Percentiles rank a stretch among this genome's conserved stretches.
These are phyloP conservation scores for Vanrija sp. DNA, from an alignment of 1,284 basidiomycete genomes.

Conservation along the genomic window DNA sequence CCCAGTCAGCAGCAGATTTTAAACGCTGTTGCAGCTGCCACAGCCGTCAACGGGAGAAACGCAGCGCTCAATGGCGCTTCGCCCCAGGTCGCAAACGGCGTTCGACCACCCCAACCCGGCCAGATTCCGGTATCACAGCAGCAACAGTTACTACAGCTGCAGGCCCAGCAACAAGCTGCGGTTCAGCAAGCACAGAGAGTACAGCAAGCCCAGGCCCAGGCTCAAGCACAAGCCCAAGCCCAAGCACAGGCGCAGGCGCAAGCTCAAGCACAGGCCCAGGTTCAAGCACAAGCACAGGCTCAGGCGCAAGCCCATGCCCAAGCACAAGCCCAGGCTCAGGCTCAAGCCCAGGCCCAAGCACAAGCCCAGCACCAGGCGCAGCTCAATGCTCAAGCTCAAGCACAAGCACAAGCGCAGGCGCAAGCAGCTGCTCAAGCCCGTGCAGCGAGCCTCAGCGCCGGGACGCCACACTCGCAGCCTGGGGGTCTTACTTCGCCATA, in stretches of 20 bases:
- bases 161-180: conserved; percentile 38
- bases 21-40: conserved; percentile 40
- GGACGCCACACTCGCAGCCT: conserved; percentile 28
- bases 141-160: conserved; percentile 40
- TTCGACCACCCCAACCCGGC: conserved; percentile 2
- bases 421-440: conserved; percentile 10
- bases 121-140: conserved; percentile 15
- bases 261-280: conserved; percentile 8
- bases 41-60: conserved; percentile 26
- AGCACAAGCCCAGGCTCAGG: neutral
- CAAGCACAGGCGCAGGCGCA: conserved; percentile 17
- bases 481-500: conserved; percentile 24
- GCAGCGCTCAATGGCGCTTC: conserved; percentile 4
- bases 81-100: conserved; percentile 10
- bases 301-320: conserved; percentile 9
- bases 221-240: conserved; percentile 14
- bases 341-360: conserved; percentile 20
- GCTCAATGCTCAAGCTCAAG: conserved; percentile 13
- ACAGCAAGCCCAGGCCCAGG: conserved; percentile 1
- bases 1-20: conserved; percentile 42
- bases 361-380: conserved; percentile 21
- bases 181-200: conserved; percentile 2
- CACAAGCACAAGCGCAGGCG: conserved; percentile 14
- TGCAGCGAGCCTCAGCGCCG: conserved; percentile 9
- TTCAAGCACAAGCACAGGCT: conserved; percentile 14